Evolutionary conservation across 768 basidiomycete genomes (phyloP), one percentile per base, ranked within the genome.

Genomic region (Sistotremastrum suecicum): DNA sequence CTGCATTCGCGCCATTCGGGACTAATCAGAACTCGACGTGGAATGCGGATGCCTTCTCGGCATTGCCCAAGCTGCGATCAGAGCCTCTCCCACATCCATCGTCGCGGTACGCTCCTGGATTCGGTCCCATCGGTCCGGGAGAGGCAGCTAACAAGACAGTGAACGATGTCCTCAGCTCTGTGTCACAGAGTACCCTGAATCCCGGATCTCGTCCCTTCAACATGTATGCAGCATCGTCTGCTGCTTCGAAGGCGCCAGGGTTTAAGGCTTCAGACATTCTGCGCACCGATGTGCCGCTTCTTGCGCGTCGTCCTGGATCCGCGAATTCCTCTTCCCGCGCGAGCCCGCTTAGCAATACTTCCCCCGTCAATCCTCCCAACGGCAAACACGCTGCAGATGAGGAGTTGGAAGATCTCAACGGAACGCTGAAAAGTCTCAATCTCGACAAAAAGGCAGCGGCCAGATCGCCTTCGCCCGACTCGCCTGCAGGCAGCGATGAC

Each of bases 401-500:
- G 48, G 74, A 74, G 42, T 66, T 87, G 52, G 74, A 75, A 36
- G 83, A 85, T 60, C 60, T 88, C 44, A 86, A 83, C 53, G 79
- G 80, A 20, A 83, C 79, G 31, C 67, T 88, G 36, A 81, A 84
- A 34, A 83, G 78, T 58, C 71, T 87, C 10, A 72, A 84, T 51
- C 63, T 87, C 47, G 80, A 78, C 40, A 20, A 20, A 20, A 20
- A 20, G 20, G 20, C 20, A 20, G 20, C 20, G 20, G 20, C 20
- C 20, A 20, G 20, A 20, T 20, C 20, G 20, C 20, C 20, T 20
- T 20, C 20, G 20, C 20, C 20, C 20, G 20, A 20, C 20, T 20
- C 20, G 20, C 20, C 20, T 20, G 20, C 20, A 20, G 20, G 20
- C 20, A 20, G 20, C 20, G 20, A 20, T 20, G 20, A 20, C 20